phyloP scores from a whole-genome alignment of 192 early-diverging fungal genomes.

The Coemansia sp. region DNA sequence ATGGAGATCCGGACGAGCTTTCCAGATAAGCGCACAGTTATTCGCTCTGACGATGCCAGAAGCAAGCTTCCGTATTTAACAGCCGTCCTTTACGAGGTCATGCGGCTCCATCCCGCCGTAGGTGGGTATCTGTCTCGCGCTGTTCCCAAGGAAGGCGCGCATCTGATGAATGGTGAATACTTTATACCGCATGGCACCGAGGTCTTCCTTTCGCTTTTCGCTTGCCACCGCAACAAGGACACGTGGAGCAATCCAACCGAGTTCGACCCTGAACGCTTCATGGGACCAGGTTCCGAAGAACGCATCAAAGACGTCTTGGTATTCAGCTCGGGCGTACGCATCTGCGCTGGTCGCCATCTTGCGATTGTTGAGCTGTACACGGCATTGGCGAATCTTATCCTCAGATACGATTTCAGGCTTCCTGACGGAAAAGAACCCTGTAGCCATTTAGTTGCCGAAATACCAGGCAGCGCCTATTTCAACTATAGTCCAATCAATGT shows the following conservation, averaged over 20 bases:
- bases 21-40: neutral
- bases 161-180: too few relatives aligned
- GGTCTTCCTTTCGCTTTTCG: conserved; percentile 22
- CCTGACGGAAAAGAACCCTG: neutral
- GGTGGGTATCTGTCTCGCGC: conserved; percentile 27
- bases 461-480: conserved; percentile 22
- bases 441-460: conserved; percentile 1
- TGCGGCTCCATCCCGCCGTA: conserved; percentile 36
- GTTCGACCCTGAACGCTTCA: conserved; percentile 44
- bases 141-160: too few relatives aligned
- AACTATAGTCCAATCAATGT: conserved; percentile 28
- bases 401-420: conserved; percentile 27
- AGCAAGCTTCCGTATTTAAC: conserved; percentile 34
- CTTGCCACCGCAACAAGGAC: conserved; percentile 28
- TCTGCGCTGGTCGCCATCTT: conserved; percentile 42
- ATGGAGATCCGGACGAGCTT: conserved; percentile 32
- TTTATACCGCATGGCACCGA: too few relatives aligned
- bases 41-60: conserved; percentile 28
- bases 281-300: conserved; percentile 17
- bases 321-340: conserved; percentile 42
- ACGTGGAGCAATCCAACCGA: conserved; percentile 19
- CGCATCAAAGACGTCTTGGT: conserved; percentile 22
- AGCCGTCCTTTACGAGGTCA: conserved; percentile 50
- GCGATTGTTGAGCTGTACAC: conserved; percentile 48
- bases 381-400: conserved; percentile 45